Conservation (phyloP, 345 rosid species). For the Acer saccharum region DNA sequence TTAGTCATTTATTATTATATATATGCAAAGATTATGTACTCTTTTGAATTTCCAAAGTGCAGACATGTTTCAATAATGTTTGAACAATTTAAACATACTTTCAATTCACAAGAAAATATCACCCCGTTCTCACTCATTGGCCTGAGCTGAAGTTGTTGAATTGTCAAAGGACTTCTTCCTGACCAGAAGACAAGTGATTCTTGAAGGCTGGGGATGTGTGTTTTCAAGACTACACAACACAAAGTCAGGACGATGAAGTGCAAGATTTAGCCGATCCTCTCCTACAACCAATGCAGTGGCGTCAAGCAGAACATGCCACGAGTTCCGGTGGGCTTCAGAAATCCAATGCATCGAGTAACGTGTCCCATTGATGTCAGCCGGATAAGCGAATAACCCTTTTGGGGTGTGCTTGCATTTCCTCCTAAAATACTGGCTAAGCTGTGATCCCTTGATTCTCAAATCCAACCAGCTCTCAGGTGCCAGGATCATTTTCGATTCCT, state of each 20-base stretch:
- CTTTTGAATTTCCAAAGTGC: slow-evolving; percentile 3
- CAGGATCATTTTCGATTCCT: slow-evolving; percentile 63
- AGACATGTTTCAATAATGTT: slow-evolving; percentile 16
- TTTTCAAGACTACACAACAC: slow-evolving; percentile 57
- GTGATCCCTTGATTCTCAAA: slow-evolving; percentile 76
- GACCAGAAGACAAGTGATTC: slow-evolving; percentile 61
- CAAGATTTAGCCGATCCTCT: slow-evolving; percentile 50
- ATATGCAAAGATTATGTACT: slow-evolving; percentile 4
- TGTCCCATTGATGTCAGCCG: slow-evolving; percentile 56
- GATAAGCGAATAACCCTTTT: slow-evolving; percentile 67
- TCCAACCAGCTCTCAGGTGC: slow-evolving; percentile 75
- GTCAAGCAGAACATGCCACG: slow-evolving; percentile 75
- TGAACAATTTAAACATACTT: slow-evolving; percentile 8
- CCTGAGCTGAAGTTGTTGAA: slow-evolving; percentile 29
- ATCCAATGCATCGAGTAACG: slow-evolving; percentile 74
- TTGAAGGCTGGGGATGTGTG: slow-evolving; percentile 44
- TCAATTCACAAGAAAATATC: neutral
- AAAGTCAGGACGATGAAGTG: slow-evolving; percentile 70
- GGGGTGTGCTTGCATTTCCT: slow-evolving; percentile 66
- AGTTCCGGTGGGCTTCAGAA: slow-evolving; percentile 70
- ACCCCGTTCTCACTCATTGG: slow-evolving; percentile 14
- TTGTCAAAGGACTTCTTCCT: slow-evolving; percentile 69
- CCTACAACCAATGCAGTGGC: slow-evolving; percentile 53
- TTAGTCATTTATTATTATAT: neutral
- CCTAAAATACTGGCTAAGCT: slow-evolving; percentile 72